These are phyloP conservation scores for Taiozyma sp. DNA, from an alignment of 1,139 yeast genomes.

Conservation along the genomic window DNA sequence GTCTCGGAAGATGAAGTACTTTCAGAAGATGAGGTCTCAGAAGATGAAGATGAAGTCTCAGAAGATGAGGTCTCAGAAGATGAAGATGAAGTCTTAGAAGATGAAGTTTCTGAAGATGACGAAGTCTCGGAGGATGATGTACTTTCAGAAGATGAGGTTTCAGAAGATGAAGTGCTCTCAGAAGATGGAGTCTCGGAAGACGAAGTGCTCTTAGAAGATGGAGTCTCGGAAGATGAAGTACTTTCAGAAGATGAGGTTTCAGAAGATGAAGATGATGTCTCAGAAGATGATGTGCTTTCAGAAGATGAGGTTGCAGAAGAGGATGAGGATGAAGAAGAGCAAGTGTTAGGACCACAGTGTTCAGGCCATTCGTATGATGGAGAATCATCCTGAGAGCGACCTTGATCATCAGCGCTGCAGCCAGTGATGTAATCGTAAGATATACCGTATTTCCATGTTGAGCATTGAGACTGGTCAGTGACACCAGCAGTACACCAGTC, in stretches of 20 bases:
- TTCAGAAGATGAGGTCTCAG: neutral
- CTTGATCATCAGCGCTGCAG: conserved; percentile 13
- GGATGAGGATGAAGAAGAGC: neutral
- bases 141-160: neutral
- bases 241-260: neutral
- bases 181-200: neutral
- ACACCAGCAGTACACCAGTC: conserved; percentile 20
- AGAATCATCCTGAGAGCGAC: conserved; percentile 8
- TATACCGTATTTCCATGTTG: conserved; percentile 11
- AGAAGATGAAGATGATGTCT: neutral
- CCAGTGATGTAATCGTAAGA: conserved; percentile 21
- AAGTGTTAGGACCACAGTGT: neutral
- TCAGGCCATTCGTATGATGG: conserved; percentile 13
- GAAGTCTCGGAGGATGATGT: neutral
- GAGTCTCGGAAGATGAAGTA: neutral
- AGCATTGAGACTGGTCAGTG: conserved; percentile 15
- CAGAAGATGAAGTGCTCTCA: neutral
- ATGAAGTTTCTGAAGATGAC: neutral
- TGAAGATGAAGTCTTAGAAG: neutral
- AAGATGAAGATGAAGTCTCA: neutral
- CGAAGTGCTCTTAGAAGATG: neutral
- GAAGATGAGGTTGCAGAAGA: neutral
- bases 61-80: neutral
- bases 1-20: neutral
- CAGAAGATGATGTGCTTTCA: neutral